Evolutionary conservation across 129 eudicot species (phyloP).

Genomic region (Kitagawia praeruptora): DNA sequence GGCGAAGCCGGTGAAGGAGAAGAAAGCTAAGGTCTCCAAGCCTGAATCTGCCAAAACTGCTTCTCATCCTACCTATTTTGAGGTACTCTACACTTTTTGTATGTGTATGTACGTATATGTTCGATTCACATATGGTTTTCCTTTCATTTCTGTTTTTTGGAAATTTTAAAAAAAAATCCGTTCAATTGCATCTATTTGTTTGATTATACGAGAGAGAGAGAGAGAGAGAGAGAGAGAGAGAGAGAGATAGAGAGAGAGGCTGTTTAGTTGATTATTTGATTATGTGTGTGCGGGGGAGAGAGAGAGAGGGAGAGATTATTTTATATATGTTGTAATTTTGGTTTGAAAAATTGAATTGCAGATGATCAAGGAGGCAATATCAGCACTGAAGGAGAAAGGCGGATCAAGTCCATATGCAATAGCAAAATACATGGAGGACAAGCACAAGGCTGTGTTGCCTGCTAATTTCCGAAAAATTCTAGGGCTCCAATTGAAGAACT

Average conservation of each 20-base stretch:
- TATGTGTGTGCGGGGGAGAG: background rate
- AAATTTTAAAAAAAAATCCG: no score
- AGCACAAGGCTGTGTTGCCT: constrained; percentile 57
- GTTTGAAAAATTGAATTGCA: constrained; percentile 13
- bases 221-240: no score
- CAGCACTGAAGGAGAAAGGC: constrained; percentile 50
- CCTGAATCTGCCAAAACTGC: constrained; percentile 35
- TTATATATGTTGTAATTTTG: background rate
- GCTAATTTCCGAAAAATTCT: constrained; percentile 60
- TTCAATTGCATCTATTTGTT: no score
- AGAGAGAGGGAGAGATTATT: background rate
- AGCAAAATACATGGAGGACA: constrained; percentile 71
- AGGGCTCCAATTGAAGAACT: constrained; percentile 67
- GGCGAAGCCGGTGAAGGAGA: constrained; percentile 22
- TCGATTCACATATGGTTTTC: background rate
- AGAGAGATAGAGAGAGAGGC: no score
- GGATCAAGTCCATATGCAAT: constrained; percentile 79
- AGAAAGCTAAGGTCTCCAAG: constrained; percentile 22
- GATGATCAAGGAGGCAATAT: constrained; percentile 82
- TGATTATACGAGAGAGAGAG: no score
- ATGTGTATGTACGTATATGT: background rate
- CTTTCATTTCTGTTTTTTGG: background rate
- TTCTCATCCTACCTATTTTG: constrained; percentile 70
- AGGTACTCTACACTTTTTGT: constrained; percentile 25
- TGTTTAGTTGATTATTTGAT: no score